phyloP scores from a whole-genome alignment of 192 early-diverging fungal genomes.

The Coemansia sp. region DNA sequence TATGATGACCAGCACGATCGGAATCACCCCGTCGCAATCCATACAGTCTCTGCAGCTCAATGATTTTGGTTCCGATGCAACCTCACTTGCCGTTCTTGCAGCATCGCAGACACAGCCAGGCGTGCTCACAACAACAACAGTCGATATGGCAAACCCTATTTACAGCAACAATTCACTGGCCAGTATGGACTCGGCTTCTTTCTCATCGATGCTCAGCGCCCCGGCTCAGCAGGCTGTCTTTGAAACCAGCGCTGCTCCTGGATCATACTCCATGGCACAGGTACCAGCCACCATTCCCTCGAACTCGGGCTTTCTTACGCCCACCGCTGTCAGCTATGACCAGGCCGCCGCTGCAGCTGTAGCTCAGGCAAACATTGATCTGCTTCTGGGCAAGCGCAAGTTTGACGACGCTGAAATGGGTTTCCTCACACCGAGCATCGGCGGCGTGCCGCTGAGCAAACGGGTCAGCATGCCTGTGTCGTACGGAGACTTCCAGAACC shows the following conservation, averaged over 20 bases:
- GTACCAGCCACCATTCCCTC: not conserved
- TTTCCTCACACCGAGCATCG: constrained; percentile 14
- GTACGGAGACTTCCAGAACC: constrained; percentile 12
- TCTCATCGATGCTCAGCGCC: constrained; percentile 15
- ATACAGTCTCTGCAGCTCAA: constrained; percentile 29
- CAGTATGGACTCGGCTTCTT: constrained; percentile 12
- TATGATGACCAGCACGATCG: constrained; percentile 28
- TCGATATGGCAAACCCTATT: constrained; percentile 6
- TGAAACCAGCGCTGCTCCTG: not conserved
- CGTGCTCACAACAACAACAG: constrained; percentile 2
- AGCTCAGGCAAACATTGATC: constrained; percentile 5
- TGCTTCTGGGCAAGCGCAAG: constrained; percentile 32
- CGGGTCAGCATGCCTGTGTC: constrained; percentile 46
- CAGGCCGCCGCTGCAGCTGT: not conserved
- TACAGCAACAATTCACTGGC: constrained; percentile 14
- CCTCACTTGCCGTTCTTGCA: constrained; percentile 16
- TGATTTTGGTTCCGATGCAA: constrained; percentile 22
- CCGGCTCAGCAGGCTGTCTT: constrained; percentile 7
- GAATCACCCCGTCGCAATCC: constrained; percentile 38
- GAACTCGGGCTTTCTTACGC: constrained; percentile 8
- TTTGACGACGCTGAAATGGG: constrained; percentile 12
- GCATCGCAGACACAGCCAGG: constrained; percentile 9
- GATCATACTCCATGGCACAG: not conserved
- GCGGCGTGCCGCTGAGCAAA: constrained; percentile 44
- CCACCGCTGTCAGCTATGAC: constrained; percentile 8